Percentiles rank a stretch among this genome's conserved stretches.
Evolutionary conservation across 2,329 filamentous ascomycete species (phyloP).

Genomic region (Aspergillus japonicus): DNA sequence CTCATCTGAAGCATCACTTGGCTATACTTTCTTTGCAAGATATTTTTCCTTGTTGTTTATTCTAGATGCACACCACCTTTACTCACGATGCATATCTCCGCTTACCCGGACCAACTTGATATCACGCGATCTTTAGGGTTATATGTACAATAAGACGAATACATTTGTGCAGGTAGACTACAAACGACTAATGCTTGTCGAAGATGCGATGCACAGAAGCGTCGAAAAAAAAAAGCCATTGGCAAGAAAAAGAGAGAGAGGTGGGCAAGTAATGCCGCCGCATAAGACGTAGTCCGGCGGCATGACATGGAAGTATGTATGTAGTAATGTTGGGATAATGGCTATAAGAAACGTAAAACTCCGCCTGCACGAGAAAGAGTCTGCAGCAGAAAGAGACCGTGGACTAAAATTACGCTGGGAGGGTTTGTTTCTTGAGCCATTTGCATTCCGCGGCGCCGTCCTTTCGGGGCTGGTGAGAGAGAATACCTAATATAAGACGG

Average conservation of each 20-base stretch:
- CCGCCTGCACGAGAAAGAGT: not conserved
- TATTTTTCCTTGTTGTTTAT: not conserved
- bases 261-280: not conserved
- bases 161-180: not conserved
- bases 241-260: not conserved
- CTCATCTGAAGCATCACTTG: not conserved
- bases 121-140: slow-evolving; percentile 1
- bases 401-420: not conserved
- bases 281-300: not conserved
- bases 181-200: not conserved
- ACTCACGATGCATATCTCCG: not conserved
- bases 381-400: not conserved
- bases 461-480: slow-evolving; percentile 1
- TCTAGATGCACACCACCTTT: not conserved
- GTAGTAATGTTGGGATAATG: not conserved
- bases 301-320: not conserved
- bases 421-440: not conserved
- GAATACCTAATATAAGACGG: not conserved
- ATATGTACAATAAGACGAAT: slow-evolving; percentile 2
- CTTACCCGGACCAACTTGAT: not conserved
- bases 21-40: slow-evolving; percentile 5
- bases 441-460: slow-evolving; percentile 20
- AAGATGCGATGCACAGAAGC: not conserved
- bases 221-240: not conserved
- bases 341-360: not conserved